These are phyloP conservation scores for Talaromyces sp. DNA, from an alignment of 2,329 filamentous ascomycete genomes.

Conservation along the genomic window DNA sequence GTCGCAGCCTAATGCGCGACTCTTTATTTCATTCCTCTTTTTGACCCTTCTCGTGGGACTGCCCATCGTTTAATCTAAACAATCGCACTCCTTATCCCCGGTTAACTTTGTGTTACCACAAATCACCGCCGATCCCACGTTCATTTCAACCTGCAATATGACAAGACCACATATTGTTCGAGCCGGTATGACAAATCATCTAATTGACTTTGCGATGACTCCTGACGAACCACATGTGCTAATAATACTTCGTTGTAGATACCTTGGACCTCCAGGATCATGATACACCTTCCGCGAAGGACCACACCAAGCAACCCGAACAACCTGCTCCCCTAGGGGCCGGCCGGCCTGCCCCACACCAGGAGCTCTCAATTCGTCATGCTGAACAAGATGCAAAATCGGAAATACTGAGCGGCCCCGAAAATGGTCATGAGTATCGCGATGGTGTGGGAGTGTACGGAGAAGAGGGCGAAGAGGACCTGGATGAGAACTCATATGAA, in stretches of 20 bases:
- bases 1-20: not conserved
- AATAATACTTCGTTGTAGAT: constrained; percentile 59
- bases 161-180: constrained; percentile 49
- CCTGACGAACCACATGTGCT: not conserved
- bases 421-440: constrained; percentile 51
- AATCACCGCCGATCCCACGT: constrained; percentile 17
- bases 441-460: constrained; percentile 38
- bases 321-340: constrained; percentile 55
- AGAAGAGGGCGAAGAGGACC: constrained; percentile 34
- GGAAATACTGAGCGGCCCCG: constrained; percentile 68
- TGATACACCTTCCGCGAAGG: constrained; percentile 78
- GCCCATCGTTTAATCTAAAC: constrained; percentile 10
- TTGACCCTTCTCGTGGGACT: not conserved
- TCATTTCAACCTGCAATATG: constrained; percentile 34
- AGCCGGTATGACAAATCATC: constrained; percentile 41
- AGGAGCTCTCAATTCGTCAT: constrained; percentile 80
- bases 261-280: constrained; percentile 93
- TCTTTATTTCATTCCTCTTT: not conserved
- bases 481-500: constrained; percentile 24
- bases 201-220: not conserved
- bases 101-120: constrained; percentile 12
- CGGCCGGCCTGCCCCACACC: constrained; percentile 72
- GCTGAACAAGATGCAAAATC: constrained; percentile 75
- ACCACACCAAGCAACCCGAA: constrained; percentile 66
- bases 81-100: constrained; percentile 19